phyloP scores from a whole-genome alignment of 2,329 filamentous ascomycete genomes.

The Cytospora chrysosperma region DNA sequence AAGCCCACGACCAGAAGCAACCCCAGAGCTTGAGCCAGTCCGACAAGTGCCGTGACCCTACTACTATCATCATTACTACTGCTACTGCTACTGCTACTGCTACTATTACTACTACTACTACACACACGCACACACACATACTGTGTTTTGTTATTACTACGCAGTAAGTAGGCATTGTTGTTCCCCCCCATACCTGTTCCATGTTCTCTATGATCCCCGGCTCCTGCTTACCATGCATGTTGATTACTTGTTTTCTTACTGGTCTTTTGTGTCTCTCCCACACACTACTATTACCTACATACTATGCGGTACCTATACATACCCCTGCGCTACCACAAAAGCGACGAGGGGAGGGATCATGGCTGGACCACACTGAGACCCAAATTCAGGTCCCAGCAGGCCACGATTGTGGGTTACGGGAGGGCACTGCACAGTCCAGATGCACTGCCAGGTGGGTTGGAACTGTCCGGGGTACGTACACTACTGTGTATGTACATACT shows the following conservation, averaged over 20 bases:
- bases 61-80: constrained; percentile 2
- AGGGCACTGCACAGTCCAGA: constrained; percentile 3
- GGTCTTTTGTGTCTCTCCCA: background rate
- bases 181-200: background rate
- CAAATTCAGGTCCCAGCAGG: constrained; percentile 4
- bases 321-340: constrained; percentile 10
- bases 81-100: background rate
- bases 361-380: constrained; percentile 16
- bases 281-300: background rate
- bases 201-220: background rate
- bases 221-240: background rate
- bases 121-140: too few relatives aligned
- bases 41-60: constrained; percentile 12
- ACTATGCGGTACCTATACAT: background rate
- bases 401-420: constrained; percentile 14
- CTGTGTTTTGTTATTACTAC: too few relatives aligned
- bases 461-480: constrained; percentile 13
- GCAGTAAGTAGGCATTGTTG: too few relatives aligned
- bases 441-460: constrained; percentile 17
- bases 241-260: background rate
- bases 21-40: background rate
- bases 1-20: constrained; percentile 8
- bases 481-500: too few relatives aligned
- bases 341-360: background rate
- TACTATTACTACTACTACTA: too few relatives aligned